Percentiles rank a stretch among this genome's conserved stretches.
These are phyloP conservation scores for Eudorina sp. DNA, from an alignment of 139 green algal species.

Conservation along the genomic window DNA sequence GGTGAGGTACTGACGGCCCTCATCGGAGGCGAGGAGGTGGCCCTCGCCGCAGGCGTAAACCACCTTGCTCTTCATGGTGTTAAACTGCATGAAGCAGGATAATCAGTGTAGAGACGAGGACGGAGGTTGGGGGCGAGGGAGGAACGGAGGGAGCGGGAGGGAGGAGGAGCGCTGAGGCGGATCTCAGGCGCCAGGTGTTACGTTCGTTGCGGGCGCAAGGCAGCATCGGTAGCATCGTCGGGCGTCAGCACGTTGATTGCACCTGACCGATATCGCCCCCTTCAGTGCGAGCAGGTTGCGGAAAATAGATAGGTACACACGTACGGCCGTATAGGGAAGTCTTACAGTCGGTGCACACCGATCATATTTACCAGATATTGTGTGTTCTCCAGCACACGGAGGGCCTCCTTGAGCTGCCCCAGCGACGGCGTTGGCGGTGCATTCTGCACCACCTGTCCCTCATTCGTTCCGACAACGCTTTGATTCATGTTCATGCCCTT, in stretches of 20 bases:
- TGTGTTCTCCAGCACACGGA: conserved; percentile 8
- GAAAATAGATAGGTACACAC: too few relatives aligned
- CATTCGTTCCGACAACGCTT: not conserved
- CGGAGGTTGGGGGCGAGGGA: too few relatives aligned
- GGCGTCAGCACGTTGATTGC: too few relatives aligned
- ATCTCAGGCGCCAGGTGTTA: too few relatives aligned
- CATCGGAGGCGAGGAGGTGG: conserved; percentile 36
- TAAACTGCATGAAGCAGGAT: too few relatives aligned
- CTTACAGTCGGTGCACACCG: too few relatives aligned
- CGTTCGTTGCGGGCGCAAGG: too few relatives aligned
- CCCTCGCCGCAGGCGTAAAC: conserved; percentile 35
- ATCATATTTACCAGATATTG: conserved; percentile 13
- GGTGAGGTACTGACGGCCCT: conserved; percentile 16
- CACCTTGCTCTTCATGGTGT: conserved; percentile 36
- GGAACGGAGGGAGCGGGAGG: not conserved
- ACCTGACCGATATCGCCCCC: too few relatives aligned
- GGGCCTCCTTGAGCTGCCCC: conserved; percentile 35
- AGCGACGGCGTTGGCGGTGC: not conserved
- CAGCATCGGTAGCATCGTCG: too few relatives aligned
- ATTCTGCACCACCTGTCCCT: not conserved
- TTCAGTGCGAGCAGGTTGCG: too few relatives aligned
- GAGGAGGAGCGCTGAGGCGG: too few relatives aligned
- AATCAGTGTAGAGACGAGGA: not conserved
- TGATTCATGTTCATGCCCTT: conserved; percentile 23
- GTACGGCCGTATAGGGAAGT: too few relatives aligned